Base-by-base conservation (phyloP, 2,329 filamentous ascomycete species). In the Colletotrichum tofieldiae region DNA sequence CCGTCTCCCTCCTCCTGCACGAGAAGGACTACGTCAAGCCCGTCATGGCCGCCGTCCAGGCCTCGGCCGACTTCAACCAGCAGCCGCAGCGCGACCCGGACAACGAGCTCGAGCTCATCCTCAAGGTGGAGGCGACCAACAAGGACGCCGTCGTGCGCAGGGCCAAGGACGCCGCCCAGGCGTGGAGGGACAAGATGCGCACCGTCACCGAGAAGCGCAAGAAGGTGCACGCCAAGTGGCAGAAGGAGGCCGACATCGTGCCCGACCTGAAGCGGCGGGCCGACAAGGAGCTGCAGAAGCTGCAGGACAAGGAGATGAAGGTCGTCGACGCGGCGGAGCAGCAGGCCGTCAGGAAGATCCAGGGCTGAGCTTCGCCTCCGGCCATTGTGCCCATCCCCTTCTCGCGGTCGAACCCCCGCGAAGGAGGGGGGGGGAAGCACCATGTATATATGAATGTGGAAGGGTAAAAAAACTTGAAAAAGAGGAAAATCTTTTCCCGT, bases 41-140 rank as follows among this genome's bases (percentile, higher is more conserved):
- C 75, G 86, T 90, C 81, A 86, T 89, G 84, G 85, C 83, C 77
- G 88, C 88, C 41, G 82, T 90, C 62, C 87, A 89, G 81, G 76
- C 79, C 39, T 86, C 83, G 76, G 77, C 79, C n/a, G 84, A 87
- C 75, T 90, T 88, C 81, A 90, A 90, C 83, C 88, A 90, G 84
- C 88, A 90, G 84, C 88, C 88, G 58, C 89, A 90, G 84, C 83
- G 83, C 26, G 84, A 84, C 78, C 83, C 86, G 56, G 88, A 90
- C 78, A 90, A 90, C 80, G 87, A 89, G 79, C 85, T 90, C 29
- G 88, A 90, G 82, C 85, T 91, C 69, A 77, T 87, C 37, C 83
- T 91, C 73, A 84, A 84, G 77, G 80, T 90, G 66, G 88, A 90
- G 83, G 80, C 84, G 39, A 87, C 88, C 81, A 80, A 81, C 74